Percentiles rank a stretch among this genome's conserved stretches.
These are phyloP conservation scores for Diaporthe vaccinii DNA, from an alignment of 2,329 filamentous ascomycete genomes.

Conservation along the genomic window DNA sequence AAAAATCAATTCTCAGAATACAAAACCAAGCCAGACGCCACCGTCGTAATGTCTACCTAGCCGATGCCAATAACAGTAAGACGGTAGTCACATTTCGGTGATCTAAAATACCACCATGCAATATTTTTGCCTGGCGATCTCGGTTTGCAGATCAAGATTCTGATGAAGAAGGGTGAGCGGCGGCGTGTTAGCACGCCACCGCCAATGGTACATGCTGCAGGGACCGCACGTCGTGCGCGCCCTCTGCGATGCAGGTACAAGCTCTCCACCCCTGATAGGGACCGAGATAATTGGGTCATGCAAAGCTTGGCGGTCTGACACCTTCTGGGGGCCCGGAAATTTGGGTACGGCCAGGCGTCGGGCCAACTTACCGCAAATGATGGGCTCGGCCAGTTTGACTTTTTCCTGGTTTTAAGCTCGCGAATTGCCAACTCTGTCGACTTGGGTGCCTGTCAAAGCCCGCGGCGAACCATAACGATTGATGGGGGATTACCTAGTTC, in stretches of 20 bases:
- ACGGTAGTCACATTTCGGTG: neutral
- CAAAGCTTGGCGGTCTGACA: slow-evolving; percentile 30
- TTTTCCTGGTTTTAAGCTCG: slow-evolving; percentile 30
- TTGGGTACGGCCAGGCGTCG: slow-evolving; percentile 27
- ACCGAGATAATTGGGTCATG: slow-evolving; percentile 19
- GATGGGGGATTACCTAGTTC: neutral
- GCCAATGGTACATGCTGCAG: slow-evolving; percentile 28
- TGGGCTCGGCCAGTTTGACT: slow-evolving; percentile 18
- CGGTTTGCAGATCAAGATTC: slow-evolving; percentile 1
- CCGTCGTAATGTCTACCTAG: neutral
- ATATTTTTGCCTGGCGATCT: slow-evolving; percentile 1
- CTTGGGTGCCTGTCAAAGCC: neutral
- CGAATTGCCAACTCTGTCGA: slow-evolving; percentile 16
- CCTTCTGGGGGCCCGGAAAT: slow-evolving; percentile 27
- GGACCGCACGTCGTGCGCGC: no score
- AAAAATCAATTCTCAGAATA: neutral
- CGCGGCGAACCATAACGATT: neutral
- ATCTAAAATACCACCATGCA: slow-evolving; percentile 7
- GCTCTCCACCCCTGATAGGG: slow-evolving; percentile 23
- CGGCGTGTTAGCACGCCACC: slow-evolving; percentile 16
- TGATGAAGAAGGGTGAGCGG: slow-evolving; percentile 20
- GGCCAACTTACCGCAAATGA: slow-evolving; percentile 17
- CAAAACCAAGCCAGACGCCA: neutral
- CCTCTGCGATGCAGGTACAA: slow-evolving; percentile 21
- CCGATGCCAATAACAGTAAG: neutral